Conservation (phyloP, 495 filamentous ascomycete genomes). For the Penicillium argentinense region DNA sequence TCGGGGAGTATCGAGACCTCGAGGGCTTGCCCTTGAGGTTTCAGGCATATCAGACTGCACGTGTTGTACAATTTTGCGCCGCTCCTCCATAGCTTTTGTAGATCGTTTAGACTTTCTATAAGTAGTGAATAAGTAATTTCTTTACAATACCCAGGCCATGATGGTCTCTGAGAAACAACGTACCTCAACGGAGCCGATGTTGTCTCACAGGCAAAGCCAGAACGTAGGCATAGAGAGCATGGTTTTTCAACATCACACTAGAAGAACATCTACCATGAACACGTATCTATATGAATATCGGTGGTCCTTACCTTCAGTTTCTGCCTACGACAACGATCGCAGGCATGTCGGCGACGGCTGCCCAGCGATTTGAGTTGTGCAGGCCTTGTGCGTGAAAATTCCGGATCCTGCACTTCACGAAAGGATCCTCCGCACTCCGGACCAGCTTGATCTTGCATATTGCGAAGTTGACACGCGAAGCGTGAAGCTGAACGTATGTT, state of each 20-base stretch:
- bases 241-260: not conserved
- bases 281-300: not conserved
- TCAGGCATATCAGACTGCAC: not conserved
- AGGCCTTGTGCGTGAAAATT: not conserved
- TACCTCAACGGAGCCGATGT: not conserved
- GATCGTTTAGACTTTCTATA: not conserved
- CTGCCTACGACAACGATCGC: not conserved
- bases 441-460: no score
- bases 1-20: not conserved
- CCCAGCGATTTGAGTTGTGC: not conserved
- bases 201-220: not conserved
- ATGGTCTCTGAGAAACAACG: not conserved
- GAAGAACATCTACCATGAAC: not conserved
- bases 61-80: not conserved
- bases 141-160: not conserved
- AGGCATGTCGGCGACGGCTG: not conserved
- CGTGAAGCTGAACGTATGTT: no score
- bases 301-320: not conserved
- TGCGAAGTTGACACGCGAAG: no score
- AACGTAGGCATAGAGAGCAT: not conserved
- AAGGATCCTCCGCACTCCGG: no score
- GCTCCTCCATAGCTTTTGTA: not conserved
- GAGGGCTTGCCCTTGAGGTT: not conserved
- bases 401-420: not conserved
- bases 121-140: not conserved